These are phyloP conservation scores for Solanum chiquidenum DNA, from an alignment of 257 asterid genomes.

Conservation along the genomic window DNA sequence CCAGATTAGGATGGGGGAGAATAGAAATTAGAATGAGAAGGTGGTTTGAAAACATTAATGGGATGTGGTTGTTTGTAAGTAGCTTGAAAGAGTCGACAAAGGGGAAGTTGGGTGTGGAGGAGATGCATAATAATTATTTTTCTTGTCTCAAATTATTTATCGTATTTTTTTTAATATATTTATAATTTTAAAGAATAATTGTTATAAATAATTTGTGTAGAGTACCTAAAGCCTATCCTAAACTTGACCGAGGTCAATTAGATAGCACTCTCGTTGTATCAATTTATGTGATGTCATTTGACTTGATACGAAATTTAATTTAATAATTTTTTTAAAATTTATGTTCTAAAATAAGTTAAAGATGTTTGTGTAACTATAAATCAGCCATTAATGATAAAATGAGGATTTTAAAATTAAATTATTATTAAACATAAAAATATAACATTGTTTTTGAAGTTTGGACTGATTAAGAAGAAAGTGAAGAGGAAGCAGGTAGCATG, in stretches of 20 bases:
- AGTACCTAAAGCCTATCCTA: neutral
- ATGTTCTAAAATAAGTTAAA: too few relatives aligned
- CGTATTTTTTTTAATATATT: neutral
- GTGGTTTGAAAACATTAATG: neutral
- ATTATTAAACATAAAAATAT: neutral
- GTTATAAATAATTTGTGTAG: neutral
- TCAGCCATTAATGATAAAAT: neutral
- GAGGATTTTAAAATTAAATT: neutral
- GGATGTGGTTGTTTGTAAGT: neutral
- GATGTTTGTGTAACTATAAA: neutral
- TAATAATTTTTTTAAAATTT: too few relatives aligned
- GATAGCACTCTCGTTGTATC: neutral
- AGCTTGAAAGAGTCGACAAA: neutral
- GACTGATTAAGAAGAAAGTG: too few relatives aligned
- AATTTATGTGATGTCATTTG: too few relatives aligned
- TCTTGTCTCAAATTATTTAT: neutral
- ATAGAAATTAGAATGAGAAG: neutral
- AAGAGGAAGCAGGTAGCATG: neutral
- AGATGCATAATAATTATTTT: neutral
- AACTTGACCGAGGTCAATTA: neutral
- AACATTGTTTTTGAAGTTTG: too few relatives aligned
- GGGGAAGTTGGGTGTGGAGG: neutral
- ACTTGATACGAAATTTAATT: too few relatives aligned
- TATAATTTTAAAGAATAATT: neutral
- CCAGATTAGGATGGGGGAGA: neutral